Conservation (phyloP, 2,329 filamentous ascomycete species). For the Cercospora sesami region DNA sequence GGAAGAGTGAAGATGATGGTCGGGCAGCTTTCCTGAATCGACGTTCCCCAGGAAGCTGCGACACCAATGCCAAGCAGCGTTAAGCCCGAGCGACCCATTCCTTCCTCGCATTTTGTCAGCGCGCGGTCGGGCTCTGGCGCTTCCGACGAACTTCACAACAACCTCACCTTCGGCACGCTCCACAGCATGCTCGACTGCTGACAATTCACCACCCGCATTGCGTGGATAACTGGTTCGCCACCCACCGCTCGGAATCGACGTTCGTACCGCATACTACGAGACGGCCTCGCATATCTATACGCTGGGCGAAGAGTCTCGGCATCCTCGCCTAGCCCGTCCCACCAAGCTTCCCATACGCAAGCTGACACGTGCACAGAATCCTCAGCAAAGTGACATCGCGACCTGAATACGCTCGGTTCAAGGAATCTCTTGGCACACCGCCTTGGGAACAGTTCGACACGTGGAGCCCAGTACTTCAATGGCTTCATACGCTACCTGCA, state of each 20-base stretch:
- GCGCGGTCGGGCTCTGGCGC: neutral
- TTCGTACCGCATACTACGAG: neutral
- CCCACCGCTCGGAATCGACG: neutral
- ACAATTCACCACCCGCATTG: neutral
- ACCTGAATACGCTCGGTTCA: neutral
- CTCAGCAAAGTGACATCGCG: neutral
- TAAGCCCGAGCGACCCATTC: neutral
- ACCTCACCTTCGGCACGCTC: neutral
- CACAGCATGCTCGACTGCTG: neutral
- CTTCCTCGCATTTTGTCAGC: neutral
- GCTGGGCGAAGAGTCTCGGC: neutral
- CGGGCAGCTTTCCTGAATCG: neutral
- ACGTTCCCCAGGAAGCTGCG: neutral
- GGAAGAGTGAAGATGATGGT: neutral
- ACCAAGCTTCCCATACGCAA: constrained; percentile 5
- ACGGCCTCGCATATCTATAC: neutral
- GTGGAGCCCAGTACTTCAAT: neutral
- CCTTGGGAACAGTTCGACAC: neutral
- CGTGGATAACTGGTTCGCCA: neutral
- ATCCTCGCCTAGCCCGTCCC: neutral
- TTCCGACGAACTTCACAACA: neutral
- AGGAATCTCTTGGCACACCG: neutral
- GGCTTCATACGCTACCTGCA: neutral
- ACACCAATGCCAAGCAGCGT: neutral
- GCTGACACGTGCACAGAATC: constrained; percentile 1